Conservation (phyloP, 164 flowering plant genomes). For the Nymphaea thermarum region DNA sequence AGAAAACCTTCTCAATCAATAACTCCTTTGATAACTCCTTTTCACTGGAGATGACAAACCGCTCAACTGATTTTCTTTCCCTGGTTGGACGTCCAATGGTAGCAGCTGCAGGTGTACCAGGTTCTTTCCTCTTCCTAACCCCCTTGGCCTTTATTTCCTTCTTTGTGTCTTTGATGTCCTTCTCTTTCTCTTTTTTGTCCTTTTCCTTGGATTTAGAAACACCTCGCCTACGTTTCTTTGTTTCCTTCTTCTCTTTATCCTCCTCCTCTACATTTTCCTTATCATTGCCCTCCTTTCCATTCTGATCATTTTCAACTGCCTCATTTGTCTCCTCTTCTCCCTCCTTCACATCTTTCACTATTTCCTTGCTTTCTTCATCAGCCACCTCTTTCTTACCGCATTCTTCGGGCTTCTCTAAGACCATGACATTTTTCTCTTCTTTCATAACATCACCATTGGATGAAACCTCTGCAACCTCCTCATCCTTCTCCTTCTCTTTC, state of each 20-base stretch:
- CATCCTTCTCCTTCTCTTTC: neutral
- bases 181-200: neutral
- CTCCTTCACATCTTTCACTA: neutral
- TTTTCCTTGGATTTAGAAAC: neutral
- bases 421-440: neutral
- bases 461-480: neutral
- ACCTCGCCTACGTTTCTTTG: neutral
- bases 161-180: neutral
- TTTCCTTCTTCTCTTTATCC: neutral
- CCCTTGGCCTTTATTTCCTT: neutral
- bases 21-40: neutral
- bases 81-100: neutral
- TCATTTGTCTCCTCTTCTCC: neutral
- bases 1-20: neutral
- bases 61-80: conserved; percentile 1
- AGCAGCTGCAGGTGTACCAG: neutral
- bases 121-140: neutral
- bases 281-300: neutral
- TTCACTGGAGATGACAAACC: neutral
- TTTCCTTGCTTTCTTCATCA: neutral
- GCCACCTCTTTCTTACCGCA: neutral
- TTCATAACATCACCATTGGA: neutral
- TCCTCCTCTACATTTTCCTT: neutral
- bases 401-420: neutral
- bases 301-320: neutral